phyloP scores from a whole-genome alignment of 2,329 filamentous ascomycete genomes.

The Epichloe aotearoae region DNA sequence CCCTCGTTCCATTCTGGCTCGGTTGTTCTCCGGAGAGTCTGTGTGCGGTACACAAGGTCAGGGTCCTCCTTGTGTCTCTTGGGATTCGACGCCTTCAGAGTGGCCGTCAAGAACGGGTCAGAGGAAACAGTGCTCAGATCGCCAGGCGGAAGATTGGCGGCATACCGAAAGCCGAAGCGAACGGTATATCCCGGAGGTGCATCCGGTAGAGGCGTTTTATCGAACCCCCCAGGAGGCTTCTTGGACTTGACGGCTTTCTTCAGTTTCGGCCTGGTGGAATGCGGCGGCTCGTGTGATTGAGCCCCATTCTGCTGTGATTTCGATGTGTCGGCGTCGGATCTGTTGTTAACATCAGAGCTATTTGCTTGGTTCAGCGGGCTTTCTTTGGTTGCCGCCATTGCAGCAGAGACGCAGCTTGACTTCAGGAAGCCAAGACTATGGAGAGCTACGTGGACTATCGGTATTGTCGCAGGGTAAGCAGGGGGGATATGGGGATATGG shows the following conservation, averaged over 20 bases:
- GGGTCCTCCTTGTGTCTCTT: slow-evolving; percentile 80
- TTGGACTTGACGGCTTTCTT: slow-evolving; percentile 16
- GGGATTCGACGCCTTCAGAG: slow-evolving; percentile 57
- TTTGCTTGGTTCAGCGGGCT: not conserved
- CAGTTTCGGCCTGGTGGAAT: slow-evolving; percentile 5
- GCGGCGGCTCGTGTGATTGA: not conserved
- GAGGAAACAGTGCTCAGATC: slow-evolving; percentile 67
- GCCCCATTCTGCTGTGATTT: not conserved
- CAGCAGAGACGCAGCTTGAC: not conserved
- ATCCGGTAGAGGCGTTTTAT: slow-evolving; percentile 62
- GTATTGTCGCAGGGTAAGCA: not conserved
- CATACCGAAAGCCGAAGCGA: slow-evolving; percentile 71
- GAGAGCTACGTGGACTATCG: not conserved
- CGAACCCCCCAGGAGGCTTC: slow-evolving; percentile 66
- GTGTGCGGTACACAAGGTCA: slow-evolving; percentile 58
- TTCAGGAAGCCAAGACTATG: not conserved
- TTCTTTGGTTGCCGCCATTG: slow-evolving; percentile 1
- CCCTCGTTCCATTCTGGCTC: slow-evolving; percentile 72
- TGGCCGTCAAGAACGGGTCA: slow-evolving; percentile 70
- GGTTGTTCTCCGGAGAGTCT: slow-evolving; percentile 56
- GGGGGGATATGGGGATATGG: too few species aligned
- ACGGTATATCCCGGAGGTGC: slow-evolving; percentile 71
- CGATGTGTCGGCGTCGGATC: not conserved
- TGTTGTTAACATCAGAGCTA: not conserved
- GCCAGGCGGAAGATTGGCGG: slow-evolving; percentile 67